Base-by-base conservation (phyloP, 2,329 filamentous ascomycete genomes). In the Xylariaceae sp. region DNA sequence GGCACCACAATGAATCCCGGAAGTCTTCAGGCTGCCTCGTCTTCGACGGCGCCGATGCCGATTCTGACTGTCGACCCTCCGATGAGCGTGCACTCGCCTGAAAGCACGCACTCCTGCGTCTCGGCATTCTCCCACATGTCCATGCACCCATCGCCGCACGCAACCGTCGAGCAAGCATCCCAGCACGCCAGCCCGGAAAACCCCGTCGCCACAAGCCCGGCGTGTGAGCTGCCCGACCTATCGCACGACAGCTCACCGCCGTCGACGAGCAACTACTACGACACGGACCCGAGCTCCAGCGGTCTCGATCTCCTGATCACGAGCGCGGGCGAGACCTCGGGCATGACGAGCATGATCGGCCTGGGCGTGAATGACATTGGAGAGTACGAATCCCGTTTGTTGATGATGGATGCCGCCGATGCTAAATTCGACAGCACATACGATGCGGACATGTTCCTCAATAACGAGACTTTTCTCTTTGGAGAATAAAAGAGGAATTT, bases 201-300 rank as follows among this genome's bases (percentile, higher is more conserved):
- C 66, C 79, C 75, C 61, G 22, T 27, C 22, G 64, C 67, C 4
- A 63, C 66, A 15, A 79, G 78, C 65, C 73, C 76, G 49, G 79
- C 75, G 64, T 79, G 77, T 64, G 80, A 80, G 3, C 78, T 80
- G 5, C 81, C 81, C 1, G 80, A 78, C 53, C 75, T 84, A 30
- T 82, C 80, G n/a, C 75, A 80, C 52, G 80, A 80, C 18, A 79
- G 78, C 12, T 83, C 81, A 19, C 80, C 80, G 4, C 76, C 76
- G 27, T 68, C 73, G 6, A 62, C 63, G 38, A 60, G 63, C n/a
- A 71, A 68, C 40, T 77, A 72, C 63, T 80, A 77, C 57, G 71
- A 77, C 39, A 62, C 72, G 49, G 73, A 77, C 39, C 66, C 71
- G 38, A 70, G 67, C 60, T 64, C 66, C n/a, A 65, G 62, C 52